Base-by-base conservation (phyloP, 495 filamentous ascomycete species). In the Xylaria bambusicola region DNA sequence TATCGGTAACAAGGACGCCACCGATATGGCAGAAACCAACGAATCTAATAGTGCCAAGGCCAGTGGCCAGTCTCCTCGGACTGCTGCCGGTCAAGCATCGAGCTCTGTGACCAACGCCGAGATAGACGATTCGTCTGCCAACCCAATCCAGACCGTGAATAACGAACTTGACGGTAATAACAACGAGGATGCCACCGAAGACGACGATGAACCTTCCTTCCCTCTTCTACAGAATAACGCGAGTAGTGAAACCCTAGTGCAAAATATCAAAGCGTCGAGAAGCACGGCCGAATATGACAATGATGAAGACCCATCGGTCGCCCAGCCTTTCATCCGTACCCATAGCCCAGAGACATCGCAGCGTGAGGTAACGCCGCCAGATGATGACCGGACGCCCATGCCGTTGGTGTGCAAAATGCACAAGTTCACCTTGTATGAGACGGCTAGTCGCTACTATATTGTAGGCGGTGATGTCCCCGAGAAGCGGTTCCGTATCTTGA, bases 341-440 rank as follows among this genome's bases (percentile, higher is more conserved):
- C 77, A 72, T 33, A 88, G 83, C 68, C 86, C 82, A 18, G 76
- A 77, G 53, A 75, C 77, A n/a, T 58, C 68, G 18, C 57, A 75
- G 46, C 55, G 62, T 45, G 63, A 72, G 52, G 42, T 70, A 3
- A 66, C 69, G 0, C 65, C 64, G 33, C 69, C 61, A 26, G 63
- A 64, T 27, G 80, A 86, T 57, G 85, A 87, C 59, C 82, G 82
- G 49, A 78, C 81, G 26, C 81, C 85, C 20, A 86, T 88, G 59
- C 88, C 88, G 40, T 82, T 86, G 7, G 82, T 91, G 31, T 86
- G 86, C 71, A 88, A 90, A 62, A 96, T 98, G 90, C 91, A 97
- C 79, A 92, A 91, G 65, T 97, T 95, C 73, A 93, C 89, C 2
- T 77, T 98, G 33, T 98, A 98, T 72, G 93, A 98, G 77, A 98